A percentile compares a stretch with the other conserved stretches of the same genome.
These are phyloP conservation scores for Ajuga chamaepitys DNA, from an alignment of 257 asterid species.

Conservation along the genomic window DNA sequence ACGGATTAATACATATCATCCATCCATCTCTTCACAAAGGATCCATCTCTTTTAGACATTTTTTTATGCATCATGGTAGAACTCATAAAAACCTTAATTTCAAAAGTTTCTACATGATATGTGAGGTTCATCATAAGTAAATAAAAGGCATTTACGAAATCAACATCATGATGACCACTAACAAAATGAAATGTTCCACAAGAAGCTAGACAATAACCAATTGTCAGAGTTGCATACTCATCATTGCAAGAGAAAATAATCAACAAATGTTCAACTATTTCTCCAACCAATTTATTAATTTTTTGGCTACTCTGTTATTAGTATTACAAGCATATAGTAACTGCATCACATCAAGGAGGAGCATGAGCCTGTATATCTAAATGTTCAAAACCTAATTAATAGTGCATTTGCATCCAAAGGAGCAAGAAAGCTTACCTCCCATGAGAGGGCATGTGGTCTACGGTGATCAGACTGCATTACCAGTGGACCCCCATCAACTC, in stretches of 20 bases:
- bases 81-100: conserved; percentile 1
- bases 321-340: background rate
- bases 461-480: conserved; percentile 86
- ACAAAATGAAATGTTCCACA: background rate
- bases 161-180: background rate
- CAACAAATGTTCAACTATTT: background rate
- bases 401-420: conserved; percentile 5
- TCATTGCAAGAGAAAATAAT: conserved; percentile 5
- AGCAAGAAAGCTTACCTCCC: conserved; percentile 78
- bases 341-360: conserved; percentile 12
- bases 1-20: conserved; percentile 7
- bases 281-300: conserved; percentile 1
- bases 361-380: background rate
- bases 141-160: conserved; percentile 1
- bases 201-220: conserved; percentile 7
- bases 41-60: background rate
- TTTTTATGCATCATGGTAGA: background rate
- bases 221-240: background rate
- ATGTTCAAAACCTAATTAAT: background rate
- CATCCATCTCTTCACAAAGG: conserved; percentile 7
- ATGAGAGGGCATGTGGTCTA: conserved; percentile 98
- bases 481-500: conserved; percentile 49
- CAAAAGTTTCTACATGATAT: background rate
- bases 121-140: conserved; percentile 5
- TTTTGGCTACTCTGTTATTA: conserved; percentile 1